These are phyloP conservation scores for Nemania serpens DNA, from an alignment of 2,329 filamentous ascomycete genomes.

Conservation along the genomic window DNA sequence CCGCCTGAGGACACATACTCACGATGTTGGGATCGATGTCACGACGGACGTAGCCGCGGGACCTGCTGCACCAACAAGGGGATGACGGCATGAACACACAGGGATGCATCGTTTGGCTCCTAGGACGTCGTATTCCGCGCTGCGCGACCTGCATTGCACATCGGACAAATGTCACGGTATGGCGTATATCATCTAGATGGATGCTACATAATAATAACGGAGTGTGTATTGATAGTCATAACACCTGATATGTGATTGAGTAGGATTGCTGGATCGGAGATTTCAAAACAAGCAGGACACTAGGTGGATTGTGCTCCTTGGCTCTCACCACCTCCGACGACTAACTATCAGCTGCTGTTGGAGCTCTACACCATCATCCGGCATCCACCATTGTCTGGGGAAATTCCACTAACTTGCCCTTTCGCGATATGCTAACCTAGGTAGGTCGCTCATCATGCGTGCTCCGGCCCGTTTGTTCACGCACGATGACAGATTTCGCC, in stretches of 20 bases:
- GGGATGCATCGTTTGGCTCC: slow-evolving; percentile 17
- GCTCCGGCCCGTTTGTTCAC: background rate
- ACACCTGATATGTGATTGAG: background rate
- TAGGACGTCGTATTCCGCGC: slow-evolving; percentile 27
- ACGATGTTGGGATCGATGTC: slow-evolving; percentile 16
- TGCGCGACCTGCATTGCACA: slow-evolving; percentile 24
- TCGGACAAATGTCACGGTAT: slow-evolving; percentile 22
- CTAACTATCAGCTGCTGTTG: slow-evolving; percentile 3
- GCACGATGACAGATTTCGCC: slow-evolving; percentile 22
- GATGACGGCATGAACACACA: slow-evolving; percentile 22
- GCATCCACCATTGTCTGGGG: slow-evolving; percentile 24
- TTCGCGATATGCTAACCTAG: background rate
- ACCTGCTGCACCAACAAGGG: slow-evolving; percentile 16
- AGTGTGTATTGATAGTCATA: background rate
- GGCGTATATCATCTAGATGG: slow-evolving; percentile 9
- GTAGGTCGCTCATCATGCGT: slow-evolving; percentile 13
- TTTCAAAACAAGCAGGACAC: slow-evolving; percentile 6
- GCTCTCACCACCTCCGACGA: slow-evolving; percentile 22
- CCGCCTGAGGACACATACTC: background rate
- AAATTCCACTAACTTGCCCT: slow-evolving; percentile 13
- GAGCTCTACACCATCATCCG: slow-evolving; percentile 8
- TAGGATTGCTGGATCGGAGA: background rate
- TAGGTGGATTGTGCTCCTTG: slow-evolving; percentile 18
- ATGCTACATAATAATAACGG: background rate
- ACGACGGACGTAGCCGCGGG: slow-evolving; percentile 19